Evolutionary conservation across 495 filamentous ascomycete genomes (phyloP).

Genomic region (Parmelia sp.): DNA sequence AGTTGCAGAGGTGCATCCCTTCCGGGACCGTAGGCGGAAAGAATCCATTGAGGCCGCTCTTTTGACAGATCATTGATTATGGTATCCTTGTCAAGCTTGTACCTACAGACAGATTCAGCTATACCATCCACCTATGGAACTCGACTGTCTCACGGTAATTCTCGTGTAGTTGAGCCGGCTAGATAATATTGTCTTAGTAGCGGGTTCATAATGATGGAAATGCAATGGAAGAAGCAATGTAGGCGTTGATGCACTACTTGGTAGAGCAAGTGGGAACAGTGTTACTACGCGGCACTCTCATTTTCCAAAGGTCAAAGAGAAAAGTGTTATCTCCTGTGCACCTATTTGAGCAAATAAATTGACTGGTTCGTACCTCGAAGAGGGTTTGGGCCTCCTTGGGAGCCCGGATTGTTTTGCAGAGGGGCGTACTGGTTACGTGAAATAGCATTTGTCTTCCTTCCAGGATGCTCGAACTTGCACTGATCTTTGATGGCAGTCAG

Average conservation of each 20-base stretch:
- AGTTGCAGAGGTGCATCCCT: constrained; percentile 67
- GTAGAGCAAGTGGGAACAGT: not conserved
- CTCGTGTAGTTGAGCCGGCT: constrained; percentile 8
- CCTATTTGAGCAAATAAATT: not conserved
- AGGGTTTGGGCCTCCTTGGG: constrained; percentile 27
- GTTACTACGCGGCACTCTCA: not conserved
- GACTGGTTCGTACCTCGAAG: constrained; percentile 34
- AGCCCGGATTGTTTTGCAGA: constrained; percentile 18
- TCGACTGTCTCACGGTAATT: constrained; percentile 4
- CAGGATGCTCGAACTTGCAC: constrained; percentile 53
- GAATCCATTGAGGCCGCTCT: constrained; percentile 70
- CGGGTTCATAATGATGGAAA: not conserved
- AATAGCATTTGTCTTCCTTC: constrained; percentile 15
- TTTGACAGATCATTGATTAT: constrained; percentile 28
- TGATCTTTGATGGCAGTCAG: constrained; percentile 36
- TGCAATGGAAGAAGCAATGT: not conserved
- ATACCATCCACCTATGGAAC: not conserved
- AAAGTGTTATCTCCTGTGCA: not conserved
- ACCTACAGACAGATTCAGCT: constrained; percentile 12
- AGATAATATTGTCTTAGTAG: constrained; percentile 8
- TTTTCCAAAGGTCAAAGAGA: not conserved
- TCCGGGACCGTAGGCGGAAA: constrained; percentile 76
- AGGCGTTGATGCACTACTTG: not conserved
- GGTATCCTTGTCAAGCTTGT: constrained; percentile 20
- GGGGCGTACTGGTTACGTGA: constrained; percentile 24